These are phyloP conservation scores for Lentinus brumalis DNA, from an alignment of 768 basidiomycete genomes.

Conservation along the genomic window DNA sequence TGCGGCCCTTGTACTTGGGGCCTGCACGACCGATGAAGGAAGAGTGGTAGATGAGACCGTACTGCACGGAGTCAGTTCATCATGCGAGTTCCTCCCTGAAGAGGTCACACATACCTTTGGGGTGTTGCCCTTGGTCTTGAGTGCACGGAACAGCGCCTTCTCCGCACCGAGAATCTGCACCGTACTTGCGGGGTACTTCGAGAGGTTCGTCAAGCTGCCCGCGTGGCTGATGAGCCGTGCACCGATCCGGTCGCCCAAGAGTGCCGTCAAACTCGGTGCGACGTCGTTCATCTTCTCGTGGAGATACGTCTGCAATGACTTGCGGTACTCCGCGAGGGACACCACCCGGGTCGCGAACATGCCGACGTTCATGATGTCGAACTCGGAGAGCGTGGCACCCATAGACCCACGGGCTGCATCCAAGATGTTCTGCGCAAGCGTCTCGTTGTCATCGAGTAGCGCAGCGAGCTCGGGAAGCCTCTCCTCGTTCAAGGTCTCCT, in stretches of 20 bases:
- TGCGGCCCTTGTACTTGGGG: constrained; percentile 93
- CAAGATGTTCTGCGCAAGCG: constrained; percentile 88
- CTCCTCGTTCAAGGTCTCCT: constrained; percentile 76
- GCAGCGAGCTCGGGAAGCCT: constrained; percentile 77
- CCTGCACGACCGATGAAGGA: constrained; percentile 95
- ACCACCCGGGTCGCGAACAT: constrained; percentile 90
- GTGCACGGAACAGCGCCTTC: constrained; percentile 94
- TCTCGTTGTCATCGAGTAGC: constrained; percentile 82
- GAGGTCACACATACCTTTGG: constrained; percentile 66
- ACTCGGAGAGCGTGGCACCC: constrained; percentile 87
- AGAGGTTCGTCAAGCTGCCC: constrained; percentile 92
- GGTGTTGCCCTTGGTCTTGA: constrained; percentile 99
- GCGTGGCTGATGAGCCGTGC: constrained; percentile 94
- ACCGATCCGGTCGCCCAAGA: constrained; percentile 90
- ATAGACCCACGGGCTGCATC: constrained; percentile 94
- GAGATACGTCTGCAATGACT: constrained; percentile 83
- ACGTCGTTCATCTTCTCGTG: constrained; percentile 98
- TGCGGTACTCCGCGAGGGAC: constrained; percentile 92
- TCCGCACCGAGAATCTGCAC: constrained; percentile 98
- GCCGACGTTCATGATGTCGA: constrained; percentile 95
- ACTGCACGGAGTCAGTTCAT: constrained; percentile 47
- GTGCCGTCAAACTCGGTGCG: constrained; percentile 88
- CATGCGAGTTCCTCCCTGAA: neutral
- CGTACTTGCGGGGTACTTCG: constrained; percentile 98
- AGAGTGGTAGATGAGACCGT: constrained; percentile 97